phyloP scores from a whole-genome alignment of 257 asterid genomes.

The Agastache rugosa region DNA sequence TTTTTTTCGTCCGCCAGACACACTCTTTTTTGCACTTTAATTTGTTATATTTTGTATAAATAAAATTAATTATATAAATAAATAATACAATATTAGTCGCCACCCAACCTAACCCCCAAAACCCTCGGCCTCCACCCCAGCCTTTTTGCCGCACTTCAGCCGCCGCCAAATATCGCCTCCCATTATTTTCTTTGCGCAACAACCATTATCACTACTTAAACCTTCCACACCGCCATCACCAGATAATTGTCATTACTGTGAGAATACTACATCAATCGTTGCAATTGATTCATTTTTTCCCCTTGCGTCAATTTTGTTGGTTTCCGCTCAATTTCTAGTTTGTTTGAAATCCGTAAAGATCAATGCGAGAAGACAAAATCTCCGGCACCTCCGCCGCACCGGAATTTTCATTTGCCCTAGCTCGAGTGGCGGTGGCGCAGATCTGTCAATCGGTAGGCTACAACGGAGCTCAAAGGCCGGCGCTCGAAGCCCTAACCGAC shows the following conservation, averaged over 20 bases:
- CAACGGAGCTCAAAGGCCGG: slow-evolving; percentile 46
- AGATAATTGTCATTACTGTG: background rate
- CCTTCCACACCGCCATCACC: background rate
- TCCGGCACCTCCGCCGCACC: slow-evolving; percentile 13
- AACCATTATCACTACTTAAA: background rate
- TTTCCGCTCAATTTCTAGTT: background rate
- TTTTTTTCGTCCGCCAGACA: too few species aligned
- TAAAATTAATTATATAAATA: background rate
- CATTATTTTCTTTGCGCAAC: background rate
- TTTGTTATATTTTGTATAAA: too few species aligned
- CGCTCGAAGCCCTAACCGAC: slow-evolving; percentile 54
- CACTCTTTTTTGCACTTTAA: too few species aligned
- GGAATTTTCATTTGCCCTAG: slow-evolving; percentile 41
- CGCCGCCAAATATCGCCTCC: background rate
- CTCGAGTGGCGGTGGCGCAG: slow-evolving; percentile 60
- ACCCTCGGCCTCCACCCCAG: background rate
- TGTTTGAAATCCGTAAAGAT: background rate
- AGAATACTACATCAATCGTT: background rate
- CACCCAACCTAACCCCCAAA: background rate
- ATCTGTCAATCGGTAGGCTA: slow-evolving; percentile 62
- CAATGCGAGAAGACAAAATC: background rate
- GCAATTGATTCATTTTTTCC: background rate
- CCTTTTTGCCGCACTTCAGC: background rate
- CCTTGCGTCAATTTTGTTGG: background rate
- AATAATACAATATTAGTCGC: background rate